These are phyloP conservation scores for Candida glucosophila DNA, from an alignment of 1,139 yeast genomes.

Conservation along the genomic window DNA sequence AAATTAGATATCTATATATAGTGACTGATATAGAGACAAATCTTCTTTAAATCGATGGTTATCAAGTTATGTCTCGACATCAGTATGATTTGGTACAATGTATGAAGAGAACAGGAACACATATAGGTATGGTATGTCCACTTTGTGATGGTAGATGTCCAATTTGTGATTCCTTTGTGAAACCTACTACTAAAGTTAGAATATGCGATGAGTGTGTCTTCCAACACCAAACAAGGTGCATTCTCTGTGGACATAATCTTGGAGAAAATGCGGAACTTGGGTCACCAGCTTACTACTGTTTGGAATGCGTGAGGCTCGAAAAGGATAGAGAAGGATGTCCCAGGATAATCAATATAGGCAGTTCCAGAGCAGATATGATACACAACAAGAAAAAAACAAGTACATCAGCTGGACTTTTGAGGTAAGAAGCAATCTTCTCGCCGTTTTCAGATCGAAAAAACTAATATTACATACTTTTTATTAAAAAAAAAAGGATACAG, in stretches of 20 bases:
- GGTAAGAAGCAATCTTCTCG: constrained; percentile 1
- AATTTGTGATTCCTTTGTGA: constrained; percentile 78
- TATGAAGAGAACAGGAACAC: constrained; percentile 75
- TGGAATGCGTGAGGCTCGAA: constrained; percentile 75
- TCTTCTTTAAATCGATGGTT: no score
- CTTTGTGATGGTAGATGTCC: constrained; percentile 94
- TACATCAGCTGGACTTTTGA: background rate
- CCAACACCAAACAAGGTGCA: constrained; percentile 62
- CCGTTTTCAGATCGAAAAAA: no score
- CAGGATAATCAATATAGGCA: constrained; percentile 69
- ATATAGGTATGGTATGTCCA: constrained; percentile 63
- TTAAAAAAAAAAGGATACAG: no score
- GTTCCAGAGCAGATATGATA: constrained; percentile 59
- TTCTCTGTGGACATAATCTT: constrained; percentile 55
- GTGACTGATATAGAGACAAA: no score
- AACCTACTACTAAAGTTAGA: constrained; percentile 62
- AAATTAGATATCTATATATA: no score
- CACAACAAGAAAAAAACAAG: constrained; percentile 36
- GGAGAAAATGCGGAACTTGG: constrained; percentile 37
- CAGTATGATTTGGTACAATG: constrained; percentile 84
- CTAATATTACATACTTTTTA: no score
- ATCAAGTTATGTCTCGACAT: constrained; percentile 75
- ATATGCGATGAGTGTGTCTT: constrained; percentile 82
- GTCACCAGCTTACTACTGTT: constrained; percentile 72
- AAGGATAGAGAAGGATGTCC: constrained; percentile 94